A percentile compares a stretch with the other conserved stretches of the same genome.
Evolutionary conservation across 352 stramenopile species (phyloP).

Genomic region (Phytophthora parvispora): DNA sequence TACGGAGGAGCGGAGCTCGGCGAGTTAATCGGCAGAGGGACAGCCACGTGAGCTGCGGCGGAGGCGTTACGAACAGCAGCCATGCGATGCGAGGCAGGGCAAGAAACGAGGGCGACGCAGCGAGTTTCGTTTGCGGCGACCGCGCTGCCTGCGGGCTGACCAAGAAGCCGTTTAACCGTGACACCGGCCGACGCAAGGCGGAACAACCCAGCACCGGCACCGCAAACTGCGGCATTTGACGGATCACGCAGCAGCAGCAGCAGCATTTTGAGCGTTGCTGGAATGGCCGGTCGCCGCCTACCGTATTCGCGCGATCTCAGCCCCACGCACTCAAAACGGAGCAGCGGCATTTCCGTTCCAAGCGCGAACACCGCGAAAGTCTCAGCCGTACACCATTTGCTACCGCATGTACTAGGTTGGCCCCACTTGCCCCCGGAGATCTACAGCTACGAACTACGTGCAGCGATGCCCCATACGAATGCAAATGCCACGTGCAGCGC

Average conservation of each 20-base stretch:
- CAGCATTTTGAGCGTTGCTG: background rate
- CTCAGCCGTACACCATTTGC: background rate
- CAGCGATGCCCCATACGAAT: too few relatives aligned
- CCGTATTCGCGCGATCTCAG: background rate
- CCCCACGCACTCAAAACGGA: too few relatives aligned
- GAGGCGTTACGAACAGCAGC: constrained; percentile 38
- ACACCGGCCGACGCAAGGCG: constrained; percentile 11
- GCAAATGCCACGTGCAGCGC: too few relatives aligned
- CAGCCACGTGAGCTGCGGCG: background rate
- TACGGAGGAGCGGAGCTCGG: constrained; percentile 19
- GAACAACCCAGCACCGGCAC: constrained; percentile 14
- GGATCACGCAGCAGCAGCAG: background rate
- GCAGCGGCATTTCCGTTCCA: background rate
- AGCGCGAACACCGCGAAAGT: background rate
- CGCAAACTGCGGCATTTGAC: background rate
- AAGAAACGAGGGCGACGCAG: constrained; percentile 21
- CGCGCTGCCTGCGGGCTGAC: constrained; percentile 1
- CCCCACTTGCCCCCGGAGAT: too few relatives aligned
- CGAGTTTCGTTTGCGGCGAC: constrained; percentile 38
- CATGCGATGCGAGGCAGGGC: constrained; percentile 25
- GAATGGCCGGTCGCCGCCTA: background rate
- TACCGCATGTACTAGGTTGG: background rate
- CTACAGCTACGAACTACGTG: too few relatives aligned
- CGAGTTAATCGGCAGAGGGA: constrained; percentile 22
- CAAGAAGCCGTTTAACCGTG: constrained; percentile 19